Evolutionary conservation across 495 filamentous ascomycete genomes (phyloP), one percentile per base, ranked within the genome.

Genomic region (Gamarada debralockiae): DNA sequence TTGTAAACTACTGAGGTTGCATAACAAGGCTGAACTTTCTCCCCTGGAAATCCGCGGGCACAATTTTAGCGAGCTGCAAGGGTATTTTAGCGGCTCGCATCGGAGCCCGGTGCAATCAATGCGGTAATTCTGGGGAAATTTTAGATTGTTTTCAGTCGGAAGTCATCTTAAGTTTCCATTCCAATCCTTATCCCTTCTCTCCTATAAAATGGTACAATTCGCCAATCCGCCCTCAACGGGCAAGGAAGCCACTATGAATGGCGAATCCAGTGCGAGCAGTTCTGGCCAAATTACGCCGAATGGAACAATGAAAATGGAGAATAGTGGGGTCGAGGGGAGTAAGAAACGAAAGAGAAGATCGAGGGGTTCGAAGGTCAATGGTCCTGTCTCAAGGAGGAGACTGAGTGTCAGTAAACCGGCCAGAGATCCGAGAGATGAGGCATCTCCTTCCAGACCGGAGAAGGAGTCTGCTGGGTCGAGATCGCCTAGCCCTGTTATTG

Each of bases 391-490:
- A 7, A 63, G 74, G 63, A 68, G 75, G 24, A 68, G 73, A 23
- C 66, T 68, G 21, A 79, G 75, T 65, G 64, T 86, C 57, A 83
- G 80, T 67, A 85, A 85, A 52, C 78, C 84, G 17, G 83, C 87
- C 21, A 75, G 88, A 59, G 88, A 92, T 69, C 80, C 82, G 17
- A 71, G 85, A 58, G 90, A 95, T 65, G 82, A 86, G 63, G 79
- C 78, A 7, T 73, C 61, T 33, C 75, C 68, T 9, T 66, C 67
- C 65, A 63, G 58, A 69, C 67, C 13, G 15, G 33, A 8, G 23
- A 55, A 59, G 58, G 58, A 70, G 65, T 53, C 18, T 39, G 23
- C 25, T 21, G 70, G 60, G 15, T 69, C 69, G 7, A 65, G 74
- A 14, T 76, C 73, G 5, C 79, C 77, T 3, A 79, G 78, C 50